phyloP scores from a whole-genome alignment of 331 rosid species.

The Malus hybrid region DNA sequence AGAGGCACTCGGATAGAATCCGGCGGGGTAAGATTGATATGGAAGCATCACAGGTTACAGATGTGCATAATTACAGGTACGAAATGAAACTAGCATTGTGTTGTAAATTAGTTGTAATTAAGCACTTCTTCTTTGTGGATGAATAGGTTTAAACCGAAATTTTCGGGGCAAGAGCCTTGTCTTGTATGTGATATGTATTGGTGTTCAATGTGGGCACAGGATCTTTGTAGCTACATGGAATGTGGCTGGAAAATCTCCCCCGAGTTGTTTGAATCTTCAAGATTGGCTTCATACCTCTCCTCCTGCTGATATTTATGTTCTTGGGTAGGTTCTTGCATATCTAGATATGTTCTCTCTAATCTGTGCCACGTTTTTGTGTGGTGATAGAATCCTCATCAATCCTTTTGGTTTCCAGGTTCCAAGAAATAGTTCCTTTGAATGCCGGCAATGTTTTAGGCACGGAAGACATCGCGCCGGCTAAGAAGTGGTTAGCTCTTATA shows the following conservation, averaged over 20 bases:
- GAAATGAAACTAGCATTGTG: background rate
- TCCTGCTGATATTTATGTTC: constrained; percentile 93
- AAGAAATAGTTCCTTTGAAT: constrained; percentile 97
- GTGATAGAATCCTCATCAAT: constrained; percentile 9
- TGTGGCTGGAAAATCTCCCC: constrained; percentile 96
- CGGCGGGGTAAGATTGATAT: constrained; percentile 65
- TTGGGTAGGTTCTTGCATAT: constrained; percentile 49
- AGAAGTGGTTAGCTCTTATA: constrained; percentile 88
- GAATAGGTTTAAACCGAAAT: background rate
- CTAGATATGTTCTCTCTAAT: background rate
- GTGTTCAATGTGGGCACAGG: constrained; percentile 27
- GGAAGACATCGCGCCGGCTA: constrained; percentile 97
- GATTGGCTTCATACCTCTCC: constrained; percentile 99
- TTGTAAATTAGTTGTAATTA: background rate
- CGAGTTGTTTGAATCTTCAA: constrained; percentile 71
- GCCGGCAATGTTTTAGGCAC: constrained; percentile 98
- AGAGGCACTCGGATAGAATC: constrained; percentile 55
- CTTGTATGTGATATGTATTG: background rate
- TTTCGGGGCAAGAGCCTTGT: background rate
- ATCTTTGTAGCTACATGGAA: constrained; percentile 94
- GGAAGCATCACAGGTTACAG: constrained; percentile 55
- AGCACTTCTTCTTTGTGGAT: background rate
- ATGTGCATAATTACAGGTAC: constrained; percentile 74
- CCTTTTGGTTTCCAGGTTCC: constrained; percentile 57
- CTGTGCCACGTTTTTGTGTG: constrained; percentile 1